These are phyloP conservation scores for Mucor indicus DNA, from an alignment of 371 early-diverging fungal species.

Conservation along the genomic window DNA sequence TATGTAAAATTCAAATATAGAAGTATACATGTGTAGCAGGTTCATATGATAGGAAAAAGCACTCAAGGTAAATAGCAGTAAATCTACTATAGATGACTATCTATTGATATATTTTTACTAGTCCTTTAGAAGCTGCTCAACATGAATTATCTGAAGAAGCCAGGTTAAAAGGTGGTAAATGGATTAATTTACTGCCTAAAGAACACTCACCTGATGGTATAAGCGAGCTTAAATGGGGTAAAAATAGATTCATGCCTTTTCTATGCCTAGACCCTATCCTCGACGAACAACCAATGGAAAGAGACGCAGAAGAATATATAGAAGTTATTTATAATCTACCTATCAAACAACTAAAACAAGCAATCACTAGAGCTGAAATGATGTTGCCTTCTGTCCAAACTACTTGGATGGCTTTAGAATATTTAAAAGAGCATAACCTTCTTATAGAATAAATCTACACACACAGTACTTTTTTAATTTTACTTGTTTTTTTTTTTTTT, in stretches of 20 bases:
- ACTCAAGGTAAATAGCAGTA: slow-evolving; percentile 42
- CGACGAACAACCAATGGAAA: slow-evolving; percentile 43
- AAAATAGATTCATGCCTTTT: slow-evolving; percentile 61
- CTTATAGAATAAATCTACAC: too few relatives aligned
- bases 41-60: slow-evolving; percentile 56
- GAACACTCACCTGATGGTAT: slow-evolving; percentile 48
- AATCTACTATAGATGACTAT: too few relatives aligned
- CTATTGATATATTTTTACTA: background rate
- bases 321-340: slow-evolving; percentile 36
- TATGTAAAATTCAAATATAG: slow-evolving; percentile 12
- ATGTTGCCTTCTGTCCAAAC: slow-evolving; percentile 56
- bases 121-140: slow-evolving; percentile 51
- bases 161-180: slow-evolving; percentile 47
- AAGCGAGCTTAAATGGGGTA: slow-evolving; percentile 64
- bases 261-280: slow-evolving; percentile 53
- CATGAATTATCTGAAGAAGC: slow-evolving; percentile 68
- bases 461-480: too few relatives aligned
- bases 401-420: slow-evolving; percentile 48
- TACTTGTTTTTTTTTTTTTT: too few relatives aligned
- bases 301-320: slow-evolving; percentile 61
- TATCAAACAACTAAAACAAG: slow-evolving; percentile 31
- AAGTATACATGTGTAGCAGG: slow-evolving; percentile 63
- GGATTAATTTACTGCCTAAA: slow-evolving; percentile 50
- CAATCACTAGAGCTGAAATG: slow-evolving; percentile 44
- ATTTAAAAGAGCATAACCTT: slow-evolving; percentile 27